Evolutionary conservation across 2,329 filamentous ascomycete genomes (phyloP).

Genomic region (Diaporthe sp.): DNA sequence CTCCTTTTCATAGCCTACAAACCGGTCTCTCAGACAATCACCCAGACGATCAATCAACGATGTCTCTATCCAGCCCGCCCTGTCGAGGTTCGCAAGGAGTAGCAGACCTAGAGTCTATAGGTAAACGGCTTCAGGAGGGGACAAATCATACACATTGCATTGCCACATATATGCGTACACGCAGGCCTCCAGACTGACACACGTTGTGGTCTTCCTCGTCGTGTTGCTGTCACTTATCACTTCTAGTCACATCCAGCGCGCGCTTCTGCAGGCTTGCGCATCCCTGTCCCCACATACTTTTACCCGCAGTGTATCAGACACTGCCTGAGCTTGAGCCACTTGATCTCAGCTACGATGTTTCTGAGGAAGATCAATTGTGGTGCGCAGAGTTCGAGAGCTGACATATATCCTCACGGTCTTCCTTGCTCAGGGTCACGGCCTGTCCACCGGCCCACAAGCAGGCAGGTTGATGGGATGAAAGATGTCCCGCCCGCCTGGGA

Average conservation of each 20-base stretch:
- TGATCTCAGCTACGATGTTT: not conserved
- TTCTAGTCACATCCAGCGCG: not conserved
- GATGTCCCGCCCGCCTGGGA: constrained; percentile 19
- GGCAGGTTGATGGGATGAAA: constrained; percentile 24
- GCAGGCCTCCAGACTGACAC: not conserved
- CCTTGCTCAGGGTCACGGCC: not conserved
- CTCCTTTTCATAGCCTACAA: not conserved
- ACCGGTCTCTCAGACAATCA: not conserved
- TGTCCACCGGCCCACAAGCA: not conserved
- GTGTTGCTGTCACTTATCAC: not conserved
- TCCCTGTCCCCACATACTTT: not conserved
- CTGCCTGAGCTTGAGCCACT: not conserved
- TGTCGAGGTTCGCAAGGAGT: not conserved
- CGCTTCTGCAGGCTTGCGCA: not conserved
- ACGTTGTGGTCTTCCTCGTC: not conserved
- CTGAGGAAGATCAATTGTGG: not conserved
- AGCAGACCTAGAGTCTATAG: too few species aligned
- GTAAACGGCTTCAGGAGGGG: too few species aligned
- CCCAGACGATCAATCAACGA: not conserved
- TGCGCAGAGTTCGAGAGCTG: not conserved
- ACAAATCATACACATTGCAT: too few species aligned
- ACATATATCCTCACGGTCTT: not conserved
- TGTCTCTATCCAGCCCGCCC: not conserved
- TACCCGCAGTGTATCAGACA: not conserved
- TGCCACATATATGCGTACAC: not conserved